Evolutionary conservation across 495 filamentous ascomycete species (phyloP), one percentile per base, ranked within the genome.

Genomic region (Xylaria scruposa): DNA sequence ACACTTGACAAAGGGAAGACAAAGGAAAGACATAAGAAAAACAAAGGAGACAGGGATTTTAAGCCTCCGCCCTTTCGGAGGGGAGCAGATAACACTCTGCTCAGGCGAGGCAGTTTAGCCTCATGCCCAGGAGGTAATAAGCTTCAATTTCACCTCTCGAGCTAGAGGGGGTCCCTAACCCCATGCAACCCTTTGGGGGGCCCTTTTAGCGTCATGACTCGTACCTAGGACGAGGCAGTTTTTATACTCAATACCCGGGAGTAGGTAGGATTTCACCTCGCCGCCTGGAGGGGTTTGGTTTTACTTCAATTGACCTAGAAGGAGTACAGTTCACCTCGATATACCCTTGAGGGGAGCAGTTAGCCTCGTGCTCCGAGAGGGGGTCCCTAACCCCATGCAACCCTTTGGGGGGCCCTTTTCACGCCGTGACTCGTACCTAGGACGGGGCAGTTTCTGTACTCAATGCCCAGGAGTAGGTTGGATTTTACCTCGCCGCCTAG

Each of bases 271-370:
- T 53, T 53, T 53, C 4, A 4, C 49, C 49, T 53, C 49, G 49
- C 49, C 17, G 21, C 21, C 49, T 53, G 21, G 49, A 53, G 49
- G 49, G 46, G 46, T 49, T 47, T 49, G 8, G 46, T 49, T 49
- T 49, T 49, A 21, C 46, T 49, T 49, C 46, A n/a, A n/a, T 49
- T 49, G 46, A 21, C 46, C 46, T 49, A n/a, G 46, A 49, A 49
- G 46, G 49, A 53, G 49, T 53, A 53, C 49, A 53, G 6, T 53
- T 53, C 2, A 53, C 49, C 49, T 53, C 49, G 46, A 53, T 53
- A 51, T 51, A 53, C 21, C 49, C 49, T 53, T 53, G n/a, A 24
- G 21, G 49, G 9, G 49, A 44, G 13, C 40, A 38, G 5, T 38
- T 38, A 38, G 36, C 36, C 36, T 38, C 36, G 36, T 38, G 8